A percentile compares a stretch with the other conserved stretches of the same genome.
Evolutionary conservation across 768 basidiomycete genomes (phyloP).

Genomic region (Baorangia bicolor): DNA sequence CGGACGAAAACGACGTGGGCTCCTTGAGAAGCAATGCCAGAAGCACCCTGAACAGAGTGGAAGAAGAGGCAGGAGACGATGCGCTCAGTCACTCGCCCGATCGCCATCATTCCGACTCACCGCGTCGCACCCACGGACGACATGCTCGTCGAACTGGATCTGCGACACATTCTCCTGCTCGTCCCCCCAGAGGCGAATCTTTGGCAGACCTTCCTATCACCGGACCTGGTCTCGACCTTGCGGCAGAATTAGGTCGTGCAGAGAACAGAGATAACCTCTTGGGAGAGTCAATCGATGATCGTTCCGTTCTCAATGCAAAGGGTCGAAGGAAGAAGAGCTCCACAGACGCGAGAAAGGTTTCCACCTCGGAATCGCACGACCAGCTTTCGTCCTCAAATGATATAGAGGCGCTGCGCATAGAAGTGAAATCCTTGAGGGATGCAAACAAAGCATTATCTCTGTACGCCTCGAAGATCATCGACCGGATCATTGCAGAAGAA

Average conservation of each 20-base stretch:
- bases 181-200: slow-evolving; percentile 65
- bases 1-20: slow-evolving; percentile 47
- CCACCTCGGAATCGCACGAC: slow-evolving; percentile 42
- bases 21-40: slow-evolving; percentile 57
- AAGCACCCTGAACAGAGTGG: slow-evolving; percentile 62
- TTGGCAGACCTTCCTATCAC: slow-evolving; percentile 84
- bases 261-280: slow-evolving; percentile 83
- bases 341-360: slow-evolving; percentile 32
- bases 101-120: slow-evolving; percentile 37
- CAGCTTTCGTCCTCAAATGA: slow-evolving; percentile 49
- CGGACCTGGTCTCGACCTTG: slow-evolving; percentile 85
- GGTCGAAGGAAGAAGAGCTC: slow-evolving; percentile 42
- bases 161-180: slow-evolving; percentile 44
- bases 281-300: slow-evolving; percentile 53
- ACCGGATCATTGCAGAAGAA: slow-evolving; percentile 93
- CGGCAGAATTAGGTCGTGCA: slow-evolving; percentile 88
- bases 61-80: slow-evolving; percentile 48
- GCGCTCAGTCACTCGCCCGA: slow-evolving; percentile 40
- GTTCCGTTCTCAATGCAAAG: slow-evolving; percentile 43
- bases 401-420: slow-evolving; percentile 71
- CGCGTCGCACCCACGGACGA: slow-evolving; percentile 42
- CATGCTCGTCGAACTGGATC: slow-evolving; percentile 57
- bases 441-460: slow-evolving; percentile 94
- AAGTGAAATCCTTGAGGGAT: slow-evolving; percentile 91
- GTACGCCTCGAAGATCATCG: slow-evolving; percentile 97